phyloP scores from a whole-genome alignment of 352 stramenopile species.

The Phytopythium boreale region DNA sequence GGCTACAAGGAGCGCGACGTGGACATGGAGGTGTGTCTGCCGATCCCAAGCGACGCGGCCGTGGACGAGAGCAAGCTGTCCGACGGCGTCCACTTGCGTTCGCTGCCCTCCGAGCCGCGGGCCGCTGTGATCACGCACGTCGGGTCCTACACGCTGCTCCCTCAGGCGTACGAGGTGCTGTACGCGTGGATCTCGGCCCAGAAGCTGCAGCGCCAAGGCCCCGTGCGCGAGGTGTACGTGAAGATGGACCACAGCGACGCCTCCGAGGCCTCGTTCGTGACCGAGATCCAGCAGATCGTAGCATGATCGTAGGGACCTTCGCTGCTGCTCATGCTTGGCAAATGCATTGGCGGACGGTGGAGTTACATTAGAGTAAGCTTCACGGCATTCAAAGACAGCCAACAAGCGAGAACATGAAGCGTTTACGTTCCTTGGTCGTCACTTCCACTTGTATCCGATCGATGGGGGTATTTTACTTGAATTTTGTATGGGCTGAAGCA shows the following conservation, averaged over 20 bases:
- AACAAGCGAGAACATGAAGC: not conserved
- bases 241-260: slow-evolving; percentile 19
- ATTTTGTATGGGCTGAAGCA: not conserved
- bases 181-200: slow-evolving; percentile 31
- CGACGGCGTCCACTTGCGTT: slow-evolving; percentile 17
- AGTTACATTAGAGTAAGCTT: too few species aligned
- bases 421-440: too few species aligned
- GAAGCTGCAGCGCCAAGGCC: slow-evolving; percentile 17
- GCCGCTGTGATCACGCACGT: slow-evolving; percentile 24
- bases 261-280: slow-evolving; percentile 24
- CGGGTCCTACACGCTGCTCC: slow-evolving; percentile 30
- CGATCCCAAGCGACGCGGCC: slow-evolving; percentile 16
- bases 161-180: slow-evolving; percentile 19
- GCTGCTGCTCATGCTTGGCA: too few species aligned
- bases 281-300: slow-evolving; percentile 26
- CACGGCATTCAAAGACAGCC: too few species aligned
- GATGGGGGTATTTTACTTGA: not conserved
- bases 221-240: slow-evolving; percentile 36
- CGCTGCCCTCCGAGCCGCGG: slow-evolving; percentile 11
- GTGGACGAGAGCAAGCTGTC: slow-evolving; percentile 11
- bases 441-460: too few species aligned
- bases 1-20: slow-evolving; percentile 43
- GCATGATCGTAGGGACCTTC: too few species aligned
- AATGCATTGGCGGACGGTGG: too few species aligned
- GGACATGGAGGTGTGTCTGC: slow-evolving; percentile 42